Base-by-base conservation (phyloP, 371 early-diverging fungal genomes). In the Caulochytrium protostelioides region DNA sequence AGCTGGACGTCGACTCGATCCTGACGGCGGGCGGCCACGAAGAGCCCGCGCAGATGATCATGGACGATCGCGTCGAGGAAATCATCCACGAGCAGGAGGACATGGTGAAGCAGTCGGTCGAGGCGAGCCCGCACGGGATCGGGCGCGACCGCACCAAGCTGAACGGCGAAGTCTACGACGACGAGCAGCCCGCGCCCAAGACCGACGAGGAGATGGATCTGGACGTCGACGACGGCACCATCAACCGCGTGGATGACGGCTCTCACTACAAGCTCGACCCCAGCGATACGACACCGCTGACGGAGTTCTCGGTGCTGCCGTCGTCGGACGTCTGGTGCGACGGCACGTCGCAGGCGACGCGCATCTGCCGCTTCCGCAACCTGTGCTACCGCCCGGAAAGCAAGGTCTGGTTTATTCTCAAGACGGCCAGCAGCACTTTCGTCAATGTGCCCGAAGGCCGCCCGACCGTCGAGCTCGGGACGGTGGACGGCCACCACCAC, bases 361-460 rank as follows among this genome's bases (percentile, higher is more conserved):
- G 64, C 14, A 41, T 51, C 24, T 64, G 62, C 52, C 39, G 41
- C 13, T 59, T 64, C 35, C 39, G 52, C 6, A 62, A 64, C 33
- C 37, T 64, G 8, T 64, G 54, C 45, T 64, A 57, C 35, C 12
- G 42, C 26, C 49, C 57, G 7, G 22, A 42, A 19, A 14, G 42
- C 6, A 30, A 56, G 2, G 18, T 37, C 4, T 64, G 52, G 53
- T 58, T 64, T 34, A 50, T 56, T 16, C 28, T 54, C 5, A 39
- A 38, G 26, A 55, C 55, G 28, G 49, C 49, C 32, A 27, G 52
- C 8, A 41, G 52, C 1, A 27, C 47, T 18, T 34, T 42, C 21
- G 21, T 34, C 17, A 46, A 46, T 24, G 53, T 64, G 1, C 62
- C 65, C 12, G 32, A 39, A 4, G 22, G 27, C 2, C 34, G 37